Evolutionary conservation across 1,284 basidiomycete species (phyloP).

Genomic region (Ceratobasidium sp.): DNA sequence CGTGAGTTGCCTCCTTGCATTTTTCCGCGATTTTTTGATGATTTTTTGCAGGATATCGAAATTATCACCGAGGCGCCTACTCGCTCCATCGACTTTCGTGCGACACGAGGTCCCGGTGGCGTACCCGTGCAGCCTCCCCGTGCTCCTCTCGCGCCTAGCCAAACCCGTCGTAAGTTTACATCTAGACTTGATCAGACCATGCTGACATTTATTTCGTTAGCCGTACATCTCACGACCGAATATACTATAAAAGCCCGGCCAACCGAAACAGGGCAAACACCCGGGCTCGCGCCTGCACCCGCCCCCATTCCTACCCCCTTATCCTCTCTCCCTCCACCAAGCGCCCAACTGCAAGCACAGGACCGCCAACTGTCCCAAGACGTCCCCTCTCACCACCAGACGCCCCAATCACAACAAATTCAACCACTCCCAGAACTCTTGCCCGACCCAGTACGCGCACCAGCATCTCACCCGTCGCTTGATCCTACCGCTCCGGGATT

Average conservation of each 20-base stretch:
- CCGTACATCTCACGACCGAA: conserved; percentile 78
- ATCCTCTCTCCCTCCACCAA: conserved; percentile 50
- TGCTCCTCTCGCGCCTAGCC: conserved; percentile 48
- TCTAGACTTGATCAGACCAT: neutral
- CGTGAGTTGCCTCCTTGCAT: conserved; percentile 28
- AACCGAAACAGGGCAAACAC: conserved; percentile 52
- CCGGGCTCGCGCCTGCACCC: conserved; percentile 53
- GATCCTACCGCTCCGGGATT: conserved; percentile 76
- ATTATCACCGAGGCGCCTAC: conserved; percentile 81
- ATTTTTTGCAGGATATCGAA: conserved; percentile 69
- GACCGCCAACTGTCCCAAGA: conserved; percentile 49
- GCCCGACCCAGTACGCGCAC: conserved; percentile 61
- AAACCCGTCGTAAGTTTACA: conserved; percentile 49
- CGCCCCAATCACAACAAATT: conserved; percentile 48
- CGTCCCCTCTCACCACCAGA: conserved; percentile 45
- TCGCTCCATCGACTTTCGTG: conserved; percentile 81
- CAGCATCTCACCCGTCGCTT: conserved; percentile 80
- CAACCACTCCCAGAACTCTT: conserved; percentile 51
- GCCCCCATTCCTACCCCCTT: conserved; percentile 48
- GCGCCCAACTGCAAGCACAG: conserved; percentile 53
- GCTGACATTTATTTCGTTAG: conserved; percentile 56
- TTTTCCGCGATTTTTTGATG: conserved; percentile 5
- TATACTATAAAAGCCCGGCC: conserved; percentile 86
- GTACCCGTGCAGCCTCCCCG: conserved; percentile 10
- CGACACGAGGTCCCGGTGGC: conserved; percentile 50